These are phyloP conservation scores for Simplicillium aogashimaense DNA, from an alignment of 2,329 filamentous ascomycete species.

Conservation along the genomic window DNA sequence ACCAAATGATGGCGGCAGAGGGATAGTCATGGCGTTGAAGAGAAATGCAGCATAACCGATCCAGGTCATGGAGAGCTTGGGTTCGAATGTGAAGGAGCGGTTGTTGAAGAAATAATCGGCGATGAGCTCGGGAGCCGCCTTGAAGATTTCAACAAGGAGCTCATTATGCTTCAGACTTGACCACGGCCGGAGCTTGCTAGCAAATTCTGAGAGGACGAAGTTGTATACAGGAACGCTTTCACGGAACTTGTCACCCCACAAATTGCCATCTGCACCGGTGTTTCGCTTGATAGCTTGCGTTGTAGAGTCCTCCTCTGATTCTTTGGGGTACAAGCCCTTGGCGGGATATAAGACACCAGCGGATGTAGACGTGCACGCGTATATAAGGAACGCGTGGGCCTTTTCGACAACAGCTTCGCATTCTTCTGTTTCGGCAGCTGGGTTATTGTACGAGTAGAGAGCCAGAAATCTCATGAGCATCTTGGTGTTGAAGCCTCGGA, in stretches of 20 bases:
- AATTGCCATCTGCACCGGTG: conserved; percentile 58
- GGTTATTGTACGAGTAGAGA: conserved; percentile 55
- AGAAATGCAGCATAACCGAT: conserved; percentile 86
- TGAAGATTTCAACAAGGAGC: conserved; percentile 71
- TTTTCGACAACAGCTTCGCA: conserved; percentile 49
- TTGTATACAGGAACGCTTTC: conserved; percentile 69
- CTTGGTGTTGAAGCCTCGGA: conserved; percentile 63
- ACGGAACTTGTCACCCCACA: conserved; percentile 59
- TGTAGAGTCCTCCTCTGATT: conserved; percentile 37
- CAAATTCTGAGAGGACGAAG: conserved; percentile 66
- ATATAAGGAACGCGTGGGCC: conserved; percentile 65
- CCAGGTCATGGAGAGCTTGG: conserved; percentile 89
- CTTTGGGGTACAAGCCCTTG: conserved; percentile 76
- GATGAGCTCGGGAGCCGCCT: conserved; percentile 72
- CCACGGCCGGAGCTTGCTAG: conserved; percentile 73
- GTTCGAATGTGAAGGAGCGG: conserved; percentile 74
- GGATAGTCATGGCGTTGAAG: conserved; percentile 68
- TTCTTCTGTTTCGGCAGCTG: conserved; percentile 27
- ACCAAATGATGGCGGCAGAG: conserved; percentile 64
- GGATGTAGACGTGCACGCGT: conserved; percentile 62
- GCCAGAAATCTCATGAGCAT: conserved; percentile 63
- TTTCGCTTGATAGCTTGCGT: conserved; percentile 16
- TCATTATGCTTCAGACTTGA: conserved; percentile 73
- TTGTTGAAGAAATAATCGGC: conserved; percentile 80
- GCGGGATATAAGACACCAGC: conserved; percentile 69